Evolutionary conservation across 2,329 filamentous ascomycete species (phyloP).

Genomic region (Juglanconis juglandina): DNA sequence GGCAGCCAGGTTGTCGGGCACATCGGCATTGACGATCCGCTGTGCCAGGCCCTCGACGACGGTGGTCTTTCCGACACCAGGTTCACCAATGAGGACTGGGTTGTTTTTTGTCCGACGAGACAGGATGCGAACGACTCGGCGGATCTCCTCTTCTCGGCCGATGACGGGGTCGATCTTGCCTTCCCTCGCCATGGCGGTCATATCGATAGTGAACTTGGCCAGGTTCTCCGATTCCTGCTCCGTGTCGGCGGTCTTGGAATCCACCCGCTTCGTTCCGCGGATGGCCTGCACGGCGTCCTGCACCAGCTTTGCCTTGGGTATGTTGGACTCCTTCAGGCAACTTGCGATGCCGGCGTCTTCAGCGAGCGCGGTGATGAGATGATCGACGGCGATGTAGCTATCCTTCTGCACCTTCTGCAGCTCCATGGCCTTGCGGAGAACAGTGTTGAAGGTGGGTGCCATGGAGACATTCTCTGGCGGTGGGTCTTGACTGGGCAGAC

Average conservation of each 20-base stretch:
- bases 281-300: slow-evolving; percentile 89
- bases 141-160: slow-evolving; percentile 91
- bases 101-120: slow-evolving; percentile 98
- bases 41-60: slow-evolving; percentile 94
- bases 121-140: slow-evolving; percentile 85
- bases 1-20: slow-evolving; percentile 88
- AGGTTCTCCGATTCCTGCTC: slow-evolving; percentile 93
- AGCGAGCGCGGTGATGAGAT: slow-evolving; percentile 79
- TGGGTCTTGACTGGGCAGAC: slow-evolving; percentile 89
- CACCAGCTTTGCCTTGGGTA: slow-evolving; percentile 86
- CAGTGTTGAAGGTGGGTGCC: slow-evolving; percentile 75
- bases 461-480: slow-evolving; percentile 85
- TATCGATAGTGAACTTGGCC: slow-evolving; percentile 97
- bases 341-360: slow-evolving; percentile 74
- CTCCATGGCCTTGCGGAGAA: slow-evolving; percentile 81
- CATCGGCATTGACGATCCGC: slow-evolving; percentile 93
- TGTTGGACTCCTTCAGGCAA: slow-evolving; percentile 78
- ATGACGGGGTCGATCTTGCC: slow-evolving; percentile 98
- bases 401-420: slow-evolving; percentile 98
- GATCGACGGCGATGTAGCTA: slow-evolving; percentile 89
- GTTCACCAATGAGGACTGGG: slow-evolving; percentile 94
- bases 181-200: slow-evolving; percentile 93
- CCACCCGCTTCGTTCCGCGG: slow-evolving; percentile 86
- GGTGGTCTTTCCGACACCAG: slow-evolving; percentile 97
- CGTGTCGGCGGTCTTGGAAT: slow-evolving; percentile 91